A percentile compares a stretch with the other conserved stretches of the same genome.
Evolutionary conservation across 345 rosid genomes (phyloP).

Genomic region (Mallotus nudiflorus): DNA sequence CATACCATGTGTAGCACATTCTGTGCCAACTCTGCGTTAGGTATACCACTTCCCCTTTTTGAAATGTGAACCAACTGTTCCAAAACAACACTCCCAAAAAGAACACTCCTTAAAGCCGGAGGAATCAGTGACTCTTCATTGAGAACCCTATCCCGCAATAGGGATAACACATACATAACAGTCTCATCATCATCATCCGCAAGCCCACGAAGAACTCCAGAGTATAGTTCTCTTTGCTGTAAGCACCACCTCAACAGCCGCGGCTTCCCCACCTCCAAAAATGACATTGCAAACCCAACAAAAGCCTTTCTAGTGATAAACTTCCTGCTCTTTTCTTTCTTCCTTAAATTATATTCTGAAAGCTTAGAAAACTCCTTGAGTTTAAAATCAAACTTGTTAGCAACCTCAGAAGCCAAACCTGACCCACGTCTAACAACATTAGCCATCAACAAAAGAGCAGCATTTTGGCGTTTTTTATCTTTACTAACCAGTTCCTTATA

Average conservation of each 20-base stretch:
- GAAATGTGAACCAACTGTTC: conserved; percentile 70
- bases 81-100: conserved; percentile 78
- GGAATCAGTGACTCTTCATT: conserved; percentile 68
- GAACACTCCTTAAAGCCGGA: conserved; percentile 83
- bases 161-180: conserved; percentile 57
- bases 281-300: conserved; percentile 80
- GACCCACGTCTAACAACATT: conserved; percentile 71
- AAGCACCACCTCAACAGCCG: conserved; percentile 71
- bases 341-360: conserved; percentile 47
- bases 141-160: conserved; percentile 62
- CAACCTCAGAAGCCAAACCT: conserved; percentile 76
- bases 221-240: conserved; percentile 84
- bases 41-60: conserved; percentile 55
- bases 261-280: conserved; percentile 82
- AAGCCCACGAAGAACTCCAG: conserved; percentile 68
- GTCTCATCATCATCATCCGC: conserved; percentile 70
- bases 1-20: conserved; percentile 65
- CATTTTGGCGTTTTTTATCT: conserved; percentile 66
- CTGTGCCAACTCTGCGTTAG: conserved; percentile 63
- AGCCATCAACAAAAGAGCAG: conserved; percentile 68
- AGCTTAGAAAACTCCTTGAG: conserved; percentile 60
- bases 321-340: conserved; percentile 45
- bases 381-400: conserved; percentile 73
- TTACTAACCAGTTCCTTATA: conserved; percentile 60
- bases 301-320: conserved; percentile 49